Evolutionary conservation across 2,329 filamentous ascomycete genomes (phyloP).

Genomic region (Malbranchea cinnamomea): DNA sequence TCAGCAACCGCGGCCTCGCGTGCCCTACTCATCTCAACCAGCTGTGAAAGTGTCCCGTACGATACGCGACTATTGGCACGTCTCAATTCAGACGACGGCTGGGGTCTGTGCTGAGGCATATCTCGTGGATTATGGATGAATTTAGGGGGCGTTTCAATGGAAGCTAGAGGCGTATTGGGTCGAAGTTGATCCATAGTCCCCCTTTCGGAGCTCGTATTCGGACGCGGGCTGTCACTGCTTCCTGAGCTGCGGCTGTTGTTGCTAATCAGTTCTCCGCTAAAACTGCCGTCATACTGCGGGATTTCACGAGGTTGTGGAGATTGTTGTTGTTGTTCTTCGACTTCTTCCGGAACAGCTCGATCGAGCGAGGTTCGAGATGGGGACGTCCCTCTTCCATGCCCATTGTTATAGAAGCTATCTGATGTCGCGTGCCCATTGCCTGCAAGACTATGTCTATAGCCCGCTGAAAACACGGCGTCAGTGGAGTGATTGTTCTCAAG

Average conservation of each 20-base stretch:
- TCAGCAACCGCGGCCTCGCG: conserved; percentile 24
- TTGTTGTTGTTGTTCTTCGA: conserved; percentile 18
- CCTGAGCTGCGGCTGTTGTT: conserved; percentile 28
- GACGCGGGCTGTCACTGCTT: conserved; percentile 17
- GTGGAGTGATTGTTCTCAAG: conserved; percentile 21
- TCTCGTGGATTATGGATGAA: conserved; percentile 63
- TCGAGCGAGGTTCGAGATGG: conserved; percentile 8
- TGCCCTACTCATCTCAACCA: conserved; percentile 53
- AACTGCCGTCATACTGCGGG: conserved; percentile 13
- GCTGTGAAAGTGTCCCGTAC: conserved; percentile 61
- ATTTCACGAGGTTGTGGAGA: conserved; percentile 24
- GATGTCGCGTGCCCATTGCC: conserved; percentile 15
- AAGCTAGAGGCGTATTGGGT: conserved; percentile 51
- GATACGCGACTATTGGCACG: conserved; percentile 76
- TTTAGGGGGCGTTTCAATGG: conserved; percentile 61
- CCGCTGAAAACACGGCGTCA: conserved; percentile 20
- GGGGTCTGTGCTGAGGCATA: conserved; percentile 52
- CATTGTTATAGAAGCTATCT: conserved; percentile 13
- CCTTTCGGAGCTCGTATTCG: conserved; percentile 12
- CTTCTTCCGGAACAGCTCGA: conserved; percentile 8
- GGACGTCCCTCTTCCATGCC: conserved; percentile 3
- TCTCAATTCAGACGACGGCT: conserved; percentile 62
- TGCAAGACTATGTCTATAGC: conserved; percentile 10
- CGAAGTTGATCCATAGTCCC: conserved; percentile 21
- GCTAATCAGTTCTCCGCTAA: conserved; percentile 13